phyloP scores from a whole-genome alignment of 306 rosid species.

The Prunus campanulata region DNA sequence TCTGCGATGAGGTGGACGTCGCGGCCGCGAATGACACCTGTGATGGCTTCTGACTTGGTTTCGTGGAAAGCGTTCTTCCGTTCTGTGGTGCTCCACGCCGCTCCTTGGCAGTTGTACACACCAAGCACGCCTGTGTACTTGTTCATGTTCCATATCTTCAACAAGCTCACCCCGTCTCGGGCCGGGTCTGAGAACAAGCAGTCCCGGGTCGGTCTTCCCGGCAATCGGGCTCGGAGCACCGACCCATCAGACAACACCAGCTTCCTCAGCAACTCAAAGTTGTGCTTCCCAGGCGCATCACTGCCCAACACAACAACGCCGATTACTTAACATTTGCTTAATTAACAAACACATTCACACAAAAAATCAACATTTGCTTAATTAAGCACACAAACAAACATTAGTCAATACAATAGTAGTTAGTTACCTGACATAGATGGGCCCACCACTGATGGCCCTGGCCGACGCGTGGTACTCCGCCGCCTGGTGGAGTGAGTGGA shows the following conservation, averaged over 20 bases:
- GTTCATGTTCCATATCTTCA: slow-evolving; percentile 98
- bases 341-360: background rate
- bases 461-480: slow-evolving; percentile 93
- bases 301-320: slow-evolving; percentile 27
- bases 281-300: slow-evolving; percentile 83
- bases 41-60: slow-evolving; percentile 42
- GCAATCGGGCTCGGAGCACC: slow-evolving; percentile 67
- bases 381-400: no score
- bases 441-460: slow-evolving; percentile 92
- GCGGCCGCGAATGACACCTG: slow-evolving; percentile 55
- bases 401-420: no score
- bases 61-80: slow-evolving; percentile 69
- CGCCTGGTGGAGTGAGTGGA: slow-evolving; percentile 78
- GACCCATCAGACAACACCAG: slow-evolving; percentile 82
- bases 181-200: slow-evolving; percentile 84
- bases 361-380: background rate
- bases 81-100: slow-evolving; percentile 72
- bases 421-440: slow-evolving; percentile 64
- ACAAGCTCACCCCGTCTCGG: slow-evolving; percentile 70
- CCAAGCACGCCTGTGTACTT: slow-evolving; percentile 73
- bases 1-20: slow-evolving; percentile 69
- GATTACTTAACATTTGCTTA: no score
- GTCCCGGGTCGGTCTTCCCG: slow-evolving; percentile 86
- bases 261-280: slow-evolving; percentile 68
- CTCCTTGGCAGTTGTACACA: slow-evolving; percentile 91